A percentile compares a stretch with the other conserved stretches of the same genome.
These are phyloP conservation scores for Xylaria sp. DNA, from an alignment of 2,329 filamentous ascomycete species.

Conservation along the genomic window DNA sequence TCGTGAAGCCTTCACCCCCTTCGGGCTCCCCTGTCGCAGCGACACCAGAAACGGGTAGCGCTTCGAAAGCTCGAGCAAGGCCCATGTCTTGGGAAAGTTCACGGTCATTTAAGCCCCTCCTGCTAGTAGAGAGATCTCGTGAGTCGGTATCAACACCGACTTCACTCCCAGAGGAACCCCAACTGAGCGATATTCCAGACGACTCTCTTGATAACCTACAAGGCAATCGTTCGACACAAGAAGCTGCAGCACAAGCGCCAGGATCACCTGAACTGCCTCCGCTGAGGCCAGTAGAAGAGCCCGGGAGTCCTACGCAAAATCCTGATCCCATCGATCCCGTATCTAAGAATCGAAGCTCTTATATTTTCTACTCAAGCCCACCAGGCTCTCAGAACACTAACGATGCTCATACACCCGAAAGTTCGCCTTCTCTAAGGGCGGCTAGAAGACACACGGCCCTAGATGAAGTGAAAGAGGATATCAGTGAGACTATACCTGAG, in stretches of 20 bases:
- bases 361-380: constrained; percentile 55
- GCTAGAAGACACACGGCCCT: constrained; percentile 24
- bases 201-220: constrained; percentile 16
- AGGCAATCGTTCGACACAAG: constrained; percentile 10
- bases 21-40: constrained; percentile 48
- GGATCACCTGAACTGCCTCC: constrained; percentile 36
- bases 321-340: constrained; percentile 55
- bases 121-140: constrained; percentile 76
- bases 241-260: neutral
- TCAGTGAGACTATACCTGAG: constrained; percentile 9
- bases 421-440: constrained; percentile 33
- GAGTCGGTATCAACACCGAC: constrained; percentile 50
- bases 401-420: constrained; percentile 34
- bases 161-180: constrained; percentile 56
- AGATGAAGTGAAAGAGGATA: constrained; percentile 22
- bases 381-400: constrained; percentile 46
- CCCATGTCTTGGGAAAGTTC: constrained; percentile 72
- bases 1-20: constrained; percentile 54
- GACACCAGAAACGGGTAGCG: constrained; percentile 51
- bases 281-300: constrained; percentile 34
- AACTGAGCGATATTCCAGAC: constrained; percentile 53
- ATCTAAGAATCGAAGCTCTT: constrained; percentile 58
- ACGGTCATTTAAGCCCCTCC: constrained; percentile 82
- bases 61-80: constrained; percentile 56
- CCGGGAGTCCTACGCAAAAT: constrained; percentile 43